These are phyloP conservation scores for Monosporozyma unispora DNA, from an alignment of 805 yeast genomes.

Conservation along the genomic window DNA sequence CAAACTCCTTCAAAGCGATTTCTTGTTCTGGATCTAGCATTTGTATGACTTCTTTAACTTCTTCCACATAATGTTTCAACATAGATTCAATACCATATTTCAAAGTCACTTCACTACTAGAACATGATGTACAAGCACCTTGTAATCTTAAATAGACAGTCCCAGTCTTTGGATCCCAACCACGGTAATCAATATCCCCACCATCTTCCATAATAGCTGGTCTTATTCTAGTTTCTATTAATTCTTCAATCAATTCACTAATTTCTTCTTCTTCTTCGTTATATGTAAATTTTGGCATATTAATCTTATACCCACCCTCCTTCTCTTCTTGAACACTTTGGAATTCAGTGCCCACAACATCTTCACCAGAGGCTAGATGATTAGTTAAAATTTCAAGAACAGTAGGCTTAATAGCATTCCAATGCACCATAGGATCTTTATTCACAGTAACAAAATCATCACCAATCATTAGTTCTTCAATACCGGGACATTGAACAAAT, in stretches of 20 bases:
- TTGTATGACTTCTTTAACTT: constrained; percentile 81
- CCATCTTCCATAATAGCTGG: constrained; percentile 99
- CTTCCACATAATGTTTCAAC: constrained; percentile 95
- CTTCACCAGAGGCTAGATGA: constrained; percentile 24
- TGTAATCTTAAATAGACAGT: constrained; percentile 79
- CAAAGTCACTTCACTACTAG: constrained; percentile 81
- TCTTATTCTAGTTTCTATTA: constrained; percentile 87
- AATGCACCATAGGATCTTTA: constrained; percentile 53
- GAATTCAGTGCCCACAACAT: constrained; percentile 21
- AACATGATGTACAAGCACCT: constrained; percentile 95
- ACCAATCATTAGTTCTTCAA: constrained; percentile 66
- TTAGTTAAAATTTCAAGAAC: constrained; percentile 34
- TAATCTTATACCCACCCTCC: constrained; percentile 30
- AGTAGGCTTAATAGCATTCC: constrained; percentile 66
- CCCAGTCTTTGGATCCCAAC: constrained; percentile 78
- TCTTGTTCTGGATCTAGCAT: constrained; percentile 71
- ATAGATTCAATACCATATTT: constrained; percentile 95
- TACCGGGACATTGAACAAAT: constrained; percentile 41
- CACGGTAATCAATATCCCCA: constrained; percentile 87
- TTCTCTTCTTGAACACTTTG: constrained; percentile 29
- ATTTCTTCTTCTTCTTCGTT: constrained; percentile 69
- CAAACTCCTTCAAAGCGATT: constrained; percentile 74
- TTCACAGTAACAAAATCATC: constrained; percentile 65
- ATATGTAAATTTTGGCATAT: constrained; percentile 25
- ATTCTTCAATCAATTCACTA: constrained; percentile 81